These are phyloP conservation scores for Picea engelmannii DNA, from an alignment of 83 land plant genomes.

Conservation along the genomic window DNA sequence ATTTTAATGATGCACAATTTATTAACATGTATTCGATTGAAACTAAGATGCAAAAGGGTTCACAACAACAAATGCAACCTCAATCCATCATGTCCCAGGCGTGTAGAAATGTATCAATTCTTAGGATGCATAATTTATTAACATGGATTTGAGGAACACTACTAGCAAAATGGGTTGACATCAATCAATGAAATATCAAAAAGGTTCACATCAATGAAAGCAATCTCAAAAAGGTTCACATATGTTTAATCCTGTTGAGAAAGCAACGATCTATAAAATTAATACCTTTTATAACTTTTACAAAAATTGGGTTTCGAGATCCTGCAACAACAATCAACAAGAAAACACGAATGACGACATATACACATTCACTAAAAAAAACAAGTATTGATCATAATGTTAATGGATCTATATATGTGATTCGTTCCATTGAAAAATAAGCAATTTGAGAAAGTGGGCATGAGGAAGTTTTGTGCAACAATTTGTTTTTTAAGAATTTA, in stretches of 20 bases:
- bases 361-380: neutral
- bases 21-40: too few species aligned
- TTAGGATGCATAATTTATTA: neutral
- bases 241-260: neutral
- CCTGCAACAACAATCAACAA: neutral
- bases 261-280: neutral
- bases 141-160: neutral
- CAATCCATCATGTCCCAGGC: neutral
- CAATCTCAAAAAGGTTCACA: neutral
- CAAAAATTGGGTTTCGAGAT: neutral
- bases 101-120: neutral
- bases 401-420: too few species aligned
- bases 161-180: too few species aligned
- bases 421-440: too few species aligned
- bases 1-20: too few species aligned
- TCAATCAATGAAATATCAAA: too few species aligned
- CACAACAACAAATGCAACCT: neutral
- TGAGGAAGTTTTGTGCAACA: too few species aligned
- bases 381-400: too few species aligned
- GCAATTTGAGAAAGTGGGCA: too few species aligned
- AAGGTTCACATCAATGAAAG: neutral
- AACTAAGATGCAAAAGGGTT: neutral
- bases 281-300: constrained; percentile 5
- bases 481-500: too few species aligned
- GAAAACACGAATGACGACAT: neutral